A percentile compares a stretch with the other conserved stretches of the same genome.
phyloP scores from a whole-genome alignment of 768 basidiomycete species.

The Boletus pseudo-olivaceus region DNA sequence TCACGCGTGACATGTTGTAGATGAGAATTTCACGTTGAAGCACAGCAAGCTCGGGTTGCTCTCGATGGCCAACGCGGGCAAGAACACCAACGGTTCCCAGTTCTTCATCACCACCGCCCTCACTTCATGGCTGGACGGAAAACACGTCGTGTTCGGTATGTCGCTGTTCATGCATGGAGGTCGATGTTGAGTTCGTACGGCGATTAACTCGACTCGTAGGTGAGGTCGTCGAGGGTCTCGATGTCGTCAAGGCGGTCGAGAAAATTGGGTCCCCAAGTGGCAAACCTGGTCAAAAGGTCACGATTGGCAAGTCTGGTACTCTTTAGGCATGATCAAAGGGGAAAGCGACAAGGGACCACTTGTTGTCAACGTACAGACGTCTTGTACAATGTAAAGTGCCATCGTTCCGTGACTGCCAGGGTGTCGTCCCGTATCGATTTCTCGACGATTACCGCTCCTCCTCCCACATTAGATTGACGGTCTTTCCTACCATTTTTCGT shows the following conservation, averaged over 20 bases:
- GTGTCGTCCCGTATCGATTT: not conserved
- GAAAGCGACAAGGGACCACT: not conserved
- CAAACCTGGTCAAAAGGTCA: not conserved
- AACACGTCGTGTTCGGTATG: slow-evolving; percentile 17
- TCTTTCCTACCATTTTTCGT: too few relatives aligned
- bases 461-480: too few relatives aligned
- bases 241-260: not conserved
- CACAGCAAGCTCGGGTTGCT: slow-evolving; percentile 69
- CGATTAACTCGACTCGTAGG: not conserved
- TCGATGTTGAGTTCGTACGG: not conserved
- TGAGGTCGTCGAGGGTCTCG: not conserved
- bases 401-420: not conserved
- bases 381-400: not conserved
- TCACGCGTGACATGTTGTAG: slow-evolving; percentile 33
- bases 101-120: slow-evolving; percentile 88
- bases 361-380: not conserved
- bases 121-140: slow-evolving; percentile 34
- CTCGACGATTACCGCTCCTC: not conserved
- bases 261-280: not conserved
- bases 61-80: slow-evolving; percentile 79
- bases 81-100: slow-evolving; percentile 84
- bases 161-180: not conserved
- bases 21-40: slow-evolving; percentile 80
- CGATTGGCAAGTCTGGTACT: not conserved
- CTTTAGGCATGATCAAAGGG: not conserved